These are phyloP conservation scores for Oryza longistaminata DNA, from an alignment of 176 grass and related monocot genomes.

Conservation along the genomic window DNA sequence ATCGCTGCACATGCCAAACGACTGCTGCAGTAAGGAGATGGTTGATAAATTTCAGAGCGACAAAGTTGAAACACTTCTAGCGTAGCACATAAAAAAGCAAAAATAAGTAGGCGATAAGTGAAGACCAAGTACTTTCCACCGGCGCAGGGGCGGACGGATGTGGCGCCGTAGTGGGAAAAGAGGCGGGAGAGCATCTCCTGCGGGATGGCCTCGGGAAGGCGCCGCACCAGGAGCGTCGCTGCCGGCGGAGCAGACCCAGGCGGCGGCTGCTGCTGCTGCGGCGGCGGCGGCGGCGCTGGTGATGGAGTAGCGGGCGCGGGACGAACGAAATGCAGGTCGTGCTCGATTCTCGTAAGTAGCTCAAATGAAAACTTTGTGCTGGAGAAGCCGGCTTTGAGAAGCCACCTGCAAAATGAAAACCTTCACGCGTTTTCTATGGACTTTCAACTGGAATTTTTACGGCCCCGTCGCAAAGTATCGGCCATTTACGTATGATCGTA, in stretches of 20 bases:
- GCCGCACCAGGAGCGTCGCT: conserved; percentile 80
- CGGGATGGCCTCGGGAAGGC: conserved; percentile 84
- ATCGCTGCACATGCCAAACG: background rate
- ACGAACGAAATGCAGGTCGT: background rate
- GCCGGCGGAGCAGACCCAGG: conserved; percentile 4
- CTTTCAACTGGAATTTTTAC: background rate
- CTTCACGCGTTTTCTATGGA: too few species aligned
- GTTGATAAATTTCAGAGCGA: background rate
- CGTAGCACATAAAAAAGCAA: background rate
- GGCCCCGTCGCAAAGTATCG: background rate
- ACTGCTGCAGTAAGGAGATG: background rate
- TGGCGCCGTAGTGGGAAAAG: conserved; percentile 88
- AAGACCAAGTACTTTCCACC: conserved; percentile 63
- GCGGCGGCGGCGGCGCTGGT: background rate
- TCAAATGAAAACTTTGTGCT: too few species aligned
- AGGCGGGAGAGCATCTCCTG: conserved; percentile 77
- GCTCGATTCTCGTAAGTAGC: background rate
- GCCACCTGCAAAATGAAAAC: too few species aligned
- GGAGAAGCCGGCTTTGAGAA: background rate
- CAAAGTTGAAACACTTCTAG: background rate
- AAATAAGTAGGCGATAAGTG: background rate
- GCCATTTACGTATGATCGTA: too few species aligned
- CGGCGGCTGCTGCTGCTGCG: background rate
- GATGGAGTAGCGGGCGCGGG: background rate
- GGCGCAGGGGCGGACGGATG: conserved; percentile 64